Evolutionary conservation across 768 basidiomycete genomes (phyloP), one percentile per base, ranked within the genome.

Genomic region (Agrocybe chaxingu): DNA sequence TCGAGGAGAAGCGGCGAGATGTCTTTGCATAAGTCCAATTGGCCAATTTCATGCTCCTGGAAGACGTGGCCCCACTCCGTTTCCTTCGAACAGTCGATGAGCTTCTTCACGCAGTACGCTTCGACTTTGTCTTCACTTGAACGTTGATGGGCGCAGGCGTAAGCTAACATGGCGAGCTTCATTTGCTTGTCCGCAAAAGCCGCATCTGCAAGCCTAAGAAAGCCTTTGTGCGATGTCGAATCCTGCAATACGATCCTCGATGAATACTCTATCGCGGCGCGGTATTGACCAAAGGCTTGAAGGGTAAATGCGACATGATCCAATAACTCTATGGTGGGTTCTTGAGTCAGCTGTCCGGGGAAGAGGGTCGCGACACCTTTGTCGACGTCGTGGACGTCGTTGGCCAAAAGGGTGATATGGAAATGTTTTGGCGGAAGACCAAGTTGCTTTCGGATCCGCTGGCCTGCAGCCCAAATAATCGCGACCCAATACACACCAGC

Each of bases 131-230:
- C 52, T 35, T 77, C 73, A 3, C 58, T 47, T 2, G 70, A 59
- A 10, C 70, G 70, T 8, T 73, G 66, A 51, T 73, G 74, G 4
- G 75, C 74, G 39, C 68, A 69, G n/a, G 74, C 79, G 55, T 73
- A 82, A 0, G 79, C 70, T 4, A 83, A 67, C 78, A 83, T 82
- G 0, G 80, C 74, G 9, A 80, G 67, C 57, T 84, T 84, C 52
- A 61, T 58, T 12, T 61, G 57, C 3, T 60, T 58, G 4, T 60
- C 52, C 31, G 60, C 57, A 10, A 73, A 56, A 4, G 76, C 67
- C 8, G 73, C 66, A 51, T 81, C 80, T 16, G 65, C 81, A 7
- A 82, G 64, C 44, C 83, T 65, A 11, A 82, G 63, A 54, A 73
- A 81, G 0, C 79, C 78, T 52, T 69, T 72, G 42, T 74, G 67